These are phyloP conservation scores for Phytophthora hybrid DNA, from an alignment of 352 stramenopile genomes.

Conservation along the genomic window DNA sequence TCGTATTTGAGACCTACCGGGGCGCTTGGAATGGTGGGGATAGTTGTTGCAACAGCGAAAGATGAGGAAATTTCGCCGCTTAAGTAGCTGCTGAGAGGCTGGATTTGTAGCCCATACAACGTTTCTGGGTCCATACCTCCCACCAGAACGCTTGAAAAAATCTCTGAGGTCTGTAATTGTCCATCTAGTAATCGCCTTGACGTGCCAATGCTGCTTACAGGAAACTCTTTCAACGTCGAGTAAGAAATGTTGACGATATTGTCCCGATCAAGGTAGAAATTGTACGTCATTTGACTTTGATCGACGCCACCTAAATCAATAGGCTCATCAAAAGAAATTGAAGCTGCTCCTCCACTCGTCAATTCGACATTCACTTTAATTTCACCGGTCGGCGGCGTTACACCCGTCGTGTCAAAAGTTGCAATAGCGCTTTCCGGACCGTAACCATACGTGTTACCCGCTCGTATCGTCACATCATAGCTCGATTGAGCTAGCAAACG, in stretches of 20 bases:
- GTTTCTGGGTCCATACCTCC: slow-evolving; percentile 57
- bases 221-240: slow-evolving; percentile 14
- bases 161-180: slow-evolving; percentile 6
- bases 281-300: slow-evolving; percentile 52
- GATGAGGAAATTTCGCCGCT: slow-evolving; percentile 34
- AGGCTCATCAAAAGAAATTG: slow-evolving; percentile 63
- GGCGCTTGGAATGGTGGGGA: slow-evolving; percentile 39
- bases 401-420: slow-evolving; percentile 43
- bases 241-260: slow-evolving; percentile 54
- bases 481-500: slow-evolving; percentile 35
- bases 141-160: slow-evolving; percentile 39
- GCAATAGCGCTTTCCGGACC: slow-evolving; percentile 45
- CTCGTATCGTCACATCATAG: slow-evolving; percentile 60
- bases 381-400: slow-evolving; percentile 38
- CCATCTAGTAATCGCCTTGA: slow-evolving; percentile 30
- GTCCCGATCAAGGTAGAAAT: slow-evolving; percentile 53
- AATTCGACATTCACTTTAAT: slow-evolving; percentile 41
- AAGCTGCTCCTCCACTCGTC: slow-evolving; percentile 55
- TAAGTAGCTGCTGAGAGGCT: slow-evolving; percentile 34
- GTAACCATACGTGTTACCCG: slow-evolving; percentile 47
- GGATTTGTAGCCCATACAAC: slow-evolving; percentile 64
- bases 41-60: slow-evolving; percentile 40
- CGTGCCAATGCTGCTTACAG: not conserved
- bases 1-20: slow-evolving; percentile 33
- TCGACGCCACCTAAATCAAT: slow-evolving; percentile 56